Conservation (phyloP, 345 rosid genomes). For the Acer saccharum region DNA sequence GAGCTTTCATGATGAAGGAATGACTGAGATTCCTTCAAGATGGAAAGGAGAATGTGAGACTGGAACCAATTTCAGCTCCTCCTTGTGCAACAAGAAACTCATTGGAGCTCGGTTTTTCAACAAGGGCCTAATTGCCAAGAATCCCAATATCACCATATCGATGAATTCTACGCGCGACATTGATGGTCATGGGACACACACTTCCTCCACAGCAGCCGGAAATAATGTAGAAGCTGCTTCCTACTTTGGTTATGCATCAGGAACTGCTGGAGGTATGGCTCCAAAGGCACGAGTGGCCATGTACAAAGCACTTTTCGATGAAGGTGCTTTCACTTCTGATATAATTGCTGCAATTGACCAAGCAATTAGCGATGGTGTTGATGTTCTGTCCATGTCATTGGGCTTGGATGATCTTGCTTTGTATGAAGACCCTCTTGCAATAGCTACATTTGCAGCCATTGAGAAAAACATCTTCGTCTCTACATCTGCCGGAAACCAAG, state of each 20-base stretch:
- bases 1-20: slow-evolving; percentile 39
- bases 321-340: slow-evolving; percentile 36
- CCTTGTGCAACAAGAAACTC: slow-evolving; percentile 55
- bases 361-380: slow-evolving; percentile 55
- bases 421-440: slow-evolving; percentile 51
- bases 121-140: slow-evolving; percentile 36
- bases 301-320: slow-evolving; percentile 53
- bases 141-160: slow-evolving; percentile 39
- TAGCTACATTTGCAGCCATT: slow-evolving; percentile 53
- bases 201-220: slow-evolving; percentile 58
- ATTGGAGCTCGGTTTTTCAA: slow-evolving; percentile 57
- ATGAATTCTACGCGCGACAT: slow-evolving; percentile 57
- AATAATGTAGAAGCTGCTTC: slow-evolving; percentile 35
- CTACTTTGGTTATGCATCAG: slow-evolving; percentile 50
- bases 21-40: slow-evolving; percentile 37
- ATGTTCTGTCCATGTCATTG: slow-evolving; percentile 51
- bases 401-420: slow-evolving; percentile 34
- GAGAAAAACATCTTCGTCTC: slow-evolving; percentile 54
- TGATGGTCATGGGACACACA: slow-evolving; percentile 61
- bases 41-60: slow-evolving; percentile 56
- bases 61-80: slow-evolving; percentile 48
- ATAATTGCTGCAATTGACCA: slow-evolving; percentile 54
- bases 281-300: slow-evolving; percentile 49
- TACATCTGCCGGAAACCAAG: slow-evolving; percentile 49
- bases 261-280: slow-evolving; percentile 48